phyloP scores from a whole-genome alignment of 352 stramenopile genomes.

The Blastocystis sp. region DNA sequence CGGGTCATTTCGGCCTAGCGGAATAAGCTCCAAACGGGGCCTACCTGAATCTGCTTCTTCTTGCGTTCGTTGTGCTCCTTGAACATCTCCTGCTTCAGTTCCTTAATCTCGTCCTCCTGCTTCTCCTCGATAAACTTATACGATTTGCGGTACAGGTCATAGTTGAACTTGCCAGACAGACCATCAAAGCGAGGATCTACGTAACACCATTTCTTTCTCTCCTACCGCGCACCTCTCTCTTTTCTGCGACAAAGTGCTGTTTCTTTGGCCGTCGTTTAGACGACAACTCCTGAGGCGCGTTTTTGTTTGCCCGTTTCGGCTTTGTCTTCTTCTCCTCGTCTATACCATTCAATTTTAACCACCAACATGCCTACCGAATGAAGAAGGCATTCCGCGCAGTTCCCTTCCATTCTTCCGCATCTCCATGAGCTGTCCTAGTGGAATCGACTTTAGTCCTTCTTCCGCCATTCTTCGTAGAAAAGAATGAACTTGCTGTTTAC shows the following conservation, averaged over 20 bases:
- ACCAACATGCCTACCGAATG: neutral
- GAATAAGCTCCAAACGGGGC: neutral
- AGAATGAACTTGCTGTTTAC: slow-evolving; percentile 2
- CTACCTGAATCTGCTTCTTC: slow-evolving; percentile 43
- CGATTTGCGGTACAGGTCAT: slow-evolving; percentile 54
- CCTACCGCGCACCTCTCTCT: neutral
- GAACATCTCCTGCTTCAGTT: slow-evolving; percentile 49
- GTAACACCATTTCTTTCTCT: neutral
- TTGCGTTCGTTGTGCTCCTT: neutral
- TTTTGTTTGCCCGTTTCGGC: slow-evolving; percentile 25
- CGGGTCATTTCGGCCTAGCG: slow-evolving; percentile 44
- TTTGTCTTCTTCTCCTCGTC: neutral
- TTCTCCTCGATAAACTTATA: slow-evolving; percentile 56
- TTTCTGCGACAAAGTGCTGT: neutral
- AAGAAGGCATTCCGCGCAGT: neutral
- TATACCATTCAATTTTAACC: neutral
- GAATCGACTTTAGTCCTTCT: slow-evolving; percentile 45
- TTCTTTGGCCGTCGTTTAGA: slow-evolving; percentile 22
- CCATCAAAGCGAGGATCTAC: slow-evolving; percentile 56
- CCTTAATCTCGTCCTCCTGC: slow-evolving; percentile 40
- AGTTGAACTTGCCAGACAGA: slow-evolving; percentile 55
- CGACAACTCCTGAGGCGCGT: slow-evolving; percentile 51
- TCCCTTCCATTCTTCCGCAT: slow-evolving; percentile 54
- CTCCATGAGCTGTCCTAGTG: slow-evolving; percentile 32
- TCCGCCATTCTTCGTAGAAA: neutral